Percentiles rank a stretch among this genome's conserved stretches.
These are phyloP conservation scores for Metschnikowia similis DNA, from an alignment of 805 yeast genomes.

Conservation along the genomic window DNA sequence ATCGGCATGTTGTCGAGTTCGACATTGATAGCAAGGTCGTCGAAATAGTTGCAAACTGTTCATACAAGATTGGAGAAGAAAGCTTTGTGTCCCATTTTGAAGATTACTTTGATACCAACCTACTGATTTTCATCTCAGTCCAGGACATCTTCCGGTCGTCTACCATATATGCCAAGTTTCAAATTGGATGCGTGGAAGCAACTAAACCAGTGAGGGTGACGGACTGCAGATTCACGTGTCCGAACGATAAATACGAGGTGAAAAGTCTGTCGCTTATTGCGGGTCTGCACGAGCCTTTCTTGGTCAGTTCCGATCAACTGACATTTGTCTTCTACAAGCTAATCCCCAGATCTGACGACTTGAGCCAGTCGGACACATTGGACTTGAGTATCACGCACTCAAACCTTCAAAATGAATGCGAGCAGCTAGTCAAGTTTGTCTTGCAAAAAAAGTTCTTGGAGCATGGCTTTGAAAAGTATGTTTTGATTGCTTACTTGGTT, in stretches of 20 bases:
- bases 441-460: slow-evolving; percentile 2
- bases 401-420: slow-evolving; percentile 45
- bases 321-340: slow-evolving; percentile 58
- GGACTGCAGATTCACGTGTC: slow-evolving; percentile 36
- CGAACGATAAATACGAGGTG: slow-evolving; percentile 24
- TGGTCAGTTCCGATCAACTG: slow-evolving; percentile 70
- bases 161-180: slow-evolving; percentile 60
- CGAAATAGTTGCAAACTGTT: slow-evolving; percentile 18
- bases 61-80: slow-evolving; percentile 19
- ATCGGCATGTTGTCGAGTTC: slow-evolving; percentile 27
- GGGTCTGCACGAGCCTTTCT: slow-evolving; percentile 25
- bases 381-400: slow-evolving; percentile 44
- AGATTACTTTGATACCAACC: slow-evolving; percentile 46
- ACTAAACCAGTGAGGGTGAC: slow-evolving; percentile 52
- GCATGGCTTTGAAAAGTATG: slow-evolving; percentile 17
- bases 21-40: slow-evolving; percentile 26
- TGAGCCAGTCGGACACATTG: slow-evolving; percentile 31
- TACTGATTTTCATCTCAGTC: slow-evolving; percentile 69
- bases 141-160: slow-evolving; percentile 68
- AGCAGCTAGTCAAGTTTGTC: slow-evolving; percentile 11
- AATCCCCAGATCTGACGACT: slow-evolving; percentile 19
- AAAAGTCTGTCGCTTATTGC: slow-evolving; percentile 12
- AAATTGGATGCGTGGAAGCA: slow-evolving; percentile 55
- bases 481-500: slow-evolving; percentile 15
- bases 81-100: slow-evolving; percentile 20